phyloP scores from a whole-genome alignment of 2,329 filamentous ascomycete species.

The Lachnellula cervina region DNA sequence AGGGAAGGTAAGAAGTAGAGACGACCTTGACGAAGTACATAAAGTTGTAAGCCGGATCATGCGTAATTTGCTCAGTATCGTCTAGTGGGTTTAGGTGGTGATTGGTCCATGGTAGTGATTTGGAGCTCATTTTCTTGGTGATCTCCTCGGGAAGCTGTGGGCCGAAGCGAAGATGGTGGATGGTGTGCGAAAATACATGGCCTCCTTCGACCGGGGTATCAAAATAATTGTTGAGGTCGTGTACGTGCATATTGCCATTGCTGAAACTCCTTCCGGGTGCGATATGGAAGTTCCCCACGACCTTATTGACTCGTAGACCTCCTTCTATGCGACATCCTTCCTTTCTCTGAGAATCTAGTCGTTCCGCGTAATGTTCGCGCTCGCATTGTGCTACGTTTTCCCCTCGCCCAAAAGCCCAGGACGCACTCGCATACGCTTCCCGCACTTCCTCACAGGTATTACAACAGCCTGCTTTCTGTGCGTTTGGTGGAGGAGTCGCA shows the following conservation, averaged over 20 bases:
- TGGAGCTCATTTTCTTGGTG: conserved; percentile 53
- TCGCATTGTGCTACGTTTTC: conserved; percentile 93
- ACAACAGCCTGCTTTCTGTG: conserved; percentile 81
- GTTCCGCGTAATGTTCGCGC: conserved; percentile 88
- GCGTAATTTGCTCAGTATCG: conserved; percentile 67
- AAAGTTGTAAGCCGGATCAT: conserved; percentile 85
- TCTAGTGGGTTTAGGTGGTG: conserved; percentile 93
- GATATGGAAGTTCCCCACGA: conserved; percentile 97
- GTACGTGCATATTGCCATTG: conserved; percentile 94
- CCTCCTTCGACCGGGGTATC: conserved; percentile 61
- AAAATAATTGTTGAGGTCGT: conserved; percentile 95
- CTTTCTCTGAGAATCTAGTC: conserved; percentile 76
- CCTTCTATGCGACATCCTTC: conserved; percentile 96
- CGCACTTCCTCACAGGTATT: conserved; percentile 96
- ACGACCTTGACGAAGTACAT: conserved; percentile 99
- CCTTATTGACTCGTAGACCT: conserved; percentile 91
- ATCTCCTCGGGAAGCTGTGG: conserved; percentile 78
- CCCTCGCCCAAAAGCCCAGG: conserved; percentile 91
- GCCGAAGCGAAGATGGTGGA: conserved; percentile 89
- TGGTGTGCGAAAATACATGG: conserved; percentile 84
- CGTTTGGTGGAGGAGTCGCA: conserved; percentile 66
- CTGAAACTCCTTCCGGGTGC: conserved; percentile 94
- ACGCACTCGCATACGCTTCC: conserved; percentile 83
- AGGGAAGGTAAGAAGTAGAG: conserved; percentile 86
- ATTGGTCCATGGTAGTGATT: conserved; percentile 67